Evolutionary conservation across 176 grass and related monocot species (phyloP), one percentile per base, ranked within the genome.

Genomic region (Oryza glaberrima): DNA sequence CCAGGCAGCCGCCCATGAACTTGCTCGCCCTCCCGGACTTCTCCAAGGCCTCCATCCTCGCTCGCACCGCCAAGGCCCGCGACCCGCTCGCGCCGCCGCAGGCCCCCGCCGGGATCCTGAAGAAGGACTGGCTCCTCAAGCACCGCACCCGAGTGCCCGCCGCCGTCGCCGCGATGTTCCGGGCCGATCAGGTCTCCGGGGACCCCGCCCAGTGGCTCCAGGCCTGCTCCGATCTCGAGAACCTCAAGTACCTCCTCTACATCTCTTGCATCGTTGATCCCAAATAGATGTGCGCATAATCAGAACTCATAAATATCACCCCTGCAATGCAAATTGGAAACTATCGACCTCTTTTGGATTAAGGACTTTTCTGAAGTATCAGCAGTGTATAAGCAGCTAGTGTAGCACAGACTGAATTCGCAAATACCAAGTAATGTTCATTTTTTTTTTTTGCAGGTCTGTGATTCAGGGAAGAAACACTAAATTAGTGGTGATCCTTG

Each of bases 141-240:
- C 94, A 94, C 72, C 94, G 92, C 72, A 96, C 91, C 11, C 85
- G 94, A 19, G 90, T 96, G 36, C 88, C 94, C 13, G 94, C 90
- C 71, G 94, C 88, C 32, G 90, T 94, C 0, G 94, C 92, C 3
- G 86, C 92, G 16, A 40, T 99, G 35, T 96, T 99, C 36, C 77
- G 88, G 17, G 85, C 88, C 11, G 91, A 96, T 86, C 94, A 94
- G 58, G 94, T 99, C 82, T 87, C 92, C 6, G 97, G 97, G 34
- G 94, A 99, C 82, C 97, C 97, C 30, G 75, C 96, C 26, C 96
- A 94, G 84, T 99, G 96, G 96, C 86, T 99, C 56, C 91, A 99
- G 90, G 93, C 91, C 65, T 99, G 96, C 76, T 96, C 91, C 77
- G 96, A 99, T 94, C 96, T 99, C 41, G 96, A 99, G 79, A 99